Percentiles rank a stretch among this genome's conserved stretches.
phyloP scores from a whole-genome alignment of 2,329 filamentous ascomycete species.

The Iodosphaeria phyllophila region DNA sequence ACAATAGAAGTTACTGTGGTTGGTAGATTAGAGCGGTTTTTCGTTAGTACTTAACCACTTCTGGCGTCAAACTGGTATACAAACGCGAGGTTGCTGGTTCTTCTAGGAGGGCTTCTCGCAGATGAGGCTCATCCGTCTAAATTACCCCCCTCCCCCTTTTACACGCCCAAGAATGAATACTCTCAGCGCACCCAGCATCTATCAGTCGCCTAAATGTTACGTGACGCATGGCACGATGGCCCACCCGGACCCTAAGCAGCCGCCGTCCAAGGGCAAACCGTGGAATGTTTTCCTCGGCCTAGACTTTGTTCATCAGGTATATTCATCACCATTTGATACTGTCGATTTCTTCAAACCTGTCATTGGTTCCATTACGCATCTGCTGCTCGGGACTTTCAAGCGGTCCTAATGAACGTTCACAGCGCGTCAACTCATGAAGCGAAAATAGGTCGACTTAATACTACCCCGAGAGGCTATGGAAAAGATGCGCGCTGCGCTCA shows the following conservation, averaged over 20 bases:
- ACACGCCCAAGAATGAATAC: too few species aligned
- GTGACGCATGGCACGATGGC: conserved; percentile 50
- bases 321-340: conserved; percentile 1
- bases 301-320: conserved; percentile 49
- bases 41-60: not conserved
- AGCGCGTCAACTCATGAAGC: too few species aligned
- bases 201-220: conserved; percentile 49
- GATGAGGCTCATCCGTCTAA: too few species aligned
- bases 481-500: conserved; percentile 31
- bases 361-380: not conserved
- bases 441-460: conserved; percentile 46
- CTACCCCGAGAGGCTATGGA: conserved; percentile 45
- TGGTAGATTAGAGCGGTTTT: too few species aligned
- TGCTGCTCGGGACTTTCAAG: too few species aligned
- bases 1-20: too few species aligned
- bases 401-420: too few species aligned
- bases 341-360: not conserved
- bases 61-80: not conserved
- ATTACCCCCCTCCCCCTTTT: too few species aligned
- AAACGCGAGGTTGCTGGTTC: too few species aligned
- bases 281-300: conserved; percentile 51
- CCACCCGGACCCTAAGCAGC: conserved; percentile 52
- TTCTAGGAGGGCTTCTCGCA: too few species aligned
- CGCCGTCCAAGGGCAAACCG: conserved; percentile 55
- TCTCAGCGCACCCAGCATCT: conserved; percentile 24